These are phyloP conservation scores for Russula dissimulans DNA, from an alignment of 768 basidiomycete genomes.

Conservation along the genomic window DNA sequence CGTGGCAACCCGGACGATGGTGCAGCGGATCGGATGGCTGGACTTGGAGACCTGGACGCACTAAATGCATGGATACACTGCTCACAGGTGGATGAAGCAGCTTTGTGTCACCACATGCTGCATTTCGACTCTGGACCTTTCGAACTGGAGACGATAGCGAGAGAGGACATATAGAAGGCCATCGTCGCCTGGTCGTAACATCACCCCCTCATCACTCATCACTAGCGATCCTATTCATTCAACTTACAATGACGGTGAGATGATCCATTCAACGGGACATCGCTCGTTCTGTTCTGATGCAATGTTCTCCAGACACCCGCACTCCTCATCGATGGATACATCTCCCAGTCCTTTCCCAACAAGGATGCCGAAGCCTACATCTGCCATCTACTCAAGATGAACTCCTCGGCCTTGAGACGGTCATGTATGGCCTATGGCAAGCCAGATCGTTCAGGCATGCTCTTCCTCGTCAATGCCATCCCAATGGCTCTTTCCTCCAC, in stretches of 20 bases:
- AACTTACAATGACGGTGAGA: too few species aligned
- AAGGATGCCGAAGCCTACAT: constrained; percentile 1
- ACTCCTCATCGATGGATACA: constrained; percentile 14
- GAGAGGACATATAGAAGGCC: neutral
- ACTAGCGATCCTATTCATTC: too few species aligned
- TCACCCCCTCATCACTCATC: too few species aligned
- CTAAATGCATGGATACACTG: neutral
- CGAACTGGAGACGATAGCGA: neutral
- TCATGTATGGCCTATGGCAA: neutral
- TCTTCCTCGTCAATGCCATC: neutral
- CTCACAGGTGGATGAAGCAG: neutral
- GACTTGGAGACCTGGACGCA: neutral
- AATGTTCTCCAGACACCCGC: neutral
- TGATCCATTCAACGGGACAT: too few species aligned
- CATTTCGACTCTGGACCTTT: neutral
- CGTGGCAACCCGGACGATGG: neutral
- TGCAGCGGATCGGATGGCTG: neutral
- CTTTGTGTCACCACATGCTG: neutral
- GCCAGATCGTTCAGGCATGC: neutral
- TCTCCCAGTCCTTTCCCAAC: constrained; percentile 3
- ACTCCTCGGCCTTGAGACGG: neutral
- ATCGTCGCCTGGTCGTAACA: too few species aligned
- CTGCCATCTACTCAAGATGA: constrained; percentile 5
- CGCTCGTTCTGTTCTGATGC: neutral
- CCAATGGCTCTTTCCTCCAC: neutral